Evolutionary conservation across 495 filamentous ascomycete genomes (phyloP).

Genomic region (Lophiostoma macrostomum): DNA sequence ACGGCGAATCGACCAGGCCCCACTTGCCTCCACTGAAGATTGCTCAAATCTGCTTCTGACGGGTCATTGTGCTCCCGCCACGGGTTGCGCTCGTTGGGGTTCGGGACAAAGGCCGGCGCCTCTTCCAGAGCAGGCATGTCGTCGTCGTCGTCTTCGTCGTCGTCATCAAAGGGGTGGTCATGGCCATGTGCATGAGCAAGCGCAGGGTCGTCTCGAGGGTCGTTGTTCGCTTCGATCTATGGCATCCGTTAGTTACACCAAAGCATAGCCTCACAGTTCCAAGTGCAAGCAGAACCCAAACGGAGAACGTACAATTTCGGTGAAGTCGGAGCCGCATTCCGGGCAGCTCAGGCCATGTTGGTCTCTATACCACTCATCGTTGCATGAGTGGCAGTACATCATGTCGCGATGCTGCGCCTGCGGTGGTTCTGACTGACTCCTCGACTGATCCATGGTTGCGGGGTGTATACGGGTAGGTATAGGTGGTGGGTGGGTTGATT

Average conservation of each 20-base stretch:
- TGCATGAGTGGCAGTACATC: conserved; percentile 78
- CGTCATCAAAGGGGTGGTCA: conserved; percentile 37
- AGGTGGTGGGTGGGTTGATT: not conserved
- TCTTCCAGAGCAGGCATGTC: conserved; percentile 59
- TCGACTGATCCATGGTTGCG: conserved; percentile 18
- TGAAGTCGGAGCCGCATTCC: conserved; percentile 71
- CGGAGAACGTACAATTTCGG: conserved; percentile 67
- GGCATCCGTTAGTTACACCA: not conserved
- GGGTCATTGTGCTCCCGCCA: conserved; percentile 40
- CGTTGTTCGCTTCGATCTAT: conserved; percentile 44
- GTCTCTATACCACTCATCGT: conserved; percentile 72
- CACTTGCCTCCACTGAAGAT: conserved; percentile 38
- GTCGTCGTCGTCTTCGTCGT: conserved; percentile 71
- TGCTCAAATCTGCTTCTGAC: conserved; percentile 44
- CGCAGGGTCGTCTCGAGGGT: conserved; percentile 35
- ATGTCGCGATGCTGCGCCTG: conserved; percentile 37
- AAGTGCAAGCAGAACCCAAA: not conserved
- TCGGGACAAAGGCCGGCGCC: conserved; percentile 9
- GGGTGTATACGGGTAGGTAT: not conserved
- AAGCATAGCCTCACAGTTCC: not conserved
- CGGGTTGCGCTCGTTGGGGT: conserved; percentile 38
- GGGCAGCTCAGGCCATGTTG: conserved; percentile 69
- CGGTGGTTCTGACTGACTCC: conserved; percentile 7
- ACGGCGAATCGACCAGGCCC: conserved; percentile 40
- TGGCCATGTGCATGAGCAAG: conserved; percentile 26